phyloP scores from a whole-genome alignment of 2,329 filamentous ascomycete genomes.

The Colletotrichum karsti region DNA sequence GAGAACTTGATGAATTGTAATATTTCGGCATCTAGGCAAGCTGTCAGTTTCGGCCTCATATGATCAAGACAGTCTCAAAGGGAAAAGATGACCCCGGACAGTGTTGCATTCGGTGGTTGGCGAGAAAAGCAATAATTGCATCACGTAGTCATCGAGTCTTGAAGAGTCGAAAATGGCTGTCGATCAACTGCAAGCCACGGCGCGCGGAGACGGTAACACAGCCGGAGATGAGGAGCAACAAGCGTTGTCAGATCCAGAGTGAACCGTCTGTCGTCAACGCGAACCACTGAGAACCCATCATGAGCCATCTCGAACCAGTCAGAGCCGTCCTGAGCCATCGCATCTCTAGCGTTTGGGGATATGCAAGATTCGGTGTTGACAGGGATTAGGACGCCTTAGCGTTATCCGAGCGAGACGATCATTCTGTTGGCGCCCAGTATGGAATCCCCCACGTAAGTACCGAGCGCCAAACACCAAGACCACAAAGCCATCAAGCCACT shows the following conservation, averaged over 20 bases:
- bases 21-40: neutral
- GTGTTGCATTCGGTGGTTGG: neutral
- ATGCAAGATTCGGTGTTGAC: conserved; percentile 29
- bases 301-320: conserved; percentile 19
- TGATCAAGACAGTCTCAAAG: neutral
- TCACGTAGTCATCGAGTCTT: conserved; percentile 1
- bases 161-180: neutral
- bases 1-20: neutral
- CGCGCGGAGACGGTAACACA: neutral
- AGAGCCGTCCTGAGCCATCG: conserved; percentile 23
- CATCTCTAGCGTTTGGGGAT: conserved; percentile 27
- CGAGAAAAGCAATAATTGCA: neutral
- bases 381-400: conserved; percentile 25
- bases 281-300: conserved; percentile 10
- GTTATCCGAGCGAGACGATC: conserved; percentile 27
- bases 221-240: conserved; percentile 6
- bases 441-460: conserved; percentile 22
- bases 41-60: conserved; percentile 1
- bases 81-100: neutral
- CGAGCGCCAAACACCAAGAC: conserved; percentile 12
- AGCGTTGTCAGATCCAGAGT: neutral
- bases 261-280: neutral
- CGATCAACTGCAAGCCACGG: conserved; percentile 27
- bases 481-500: neutral
- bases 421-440: conserved; percentile 20